Percentiles rank a stretch among this genome's conserved stretches.
Evolutionary conservation across 495 filamentous ascomycete species (phyloP).

Genomic region (Daldinia concentrica): DNA sequence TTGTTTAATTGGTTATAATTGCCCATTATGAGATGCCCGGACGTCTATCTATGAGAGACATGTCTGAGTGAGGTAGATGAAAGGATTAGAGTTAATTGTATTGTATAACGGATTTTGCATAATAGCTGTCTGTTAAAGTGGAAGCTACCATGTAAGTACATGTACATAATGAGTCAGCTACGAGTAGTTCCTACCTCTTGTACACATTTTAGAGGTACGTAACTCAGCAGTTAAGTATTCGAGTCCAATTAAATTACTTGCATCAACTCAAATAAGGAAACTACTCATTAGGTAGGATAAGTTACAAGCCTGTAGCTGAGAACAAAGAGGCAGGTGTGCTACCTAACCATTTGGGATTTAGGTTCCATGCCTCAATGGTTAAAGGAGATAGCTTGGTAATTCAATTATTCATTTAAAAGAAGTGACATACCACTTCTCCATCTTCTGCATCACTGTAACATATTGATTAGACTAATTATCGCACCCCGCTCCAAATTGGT

Average conservation of each 20-base stretch:
- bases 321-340: neutral
- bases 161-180: neutral
- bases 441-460: slow-evolving; percentile 5
- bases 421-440: slow-evolving; percentile 2
- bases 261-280: neutral
- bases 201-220: neutral
- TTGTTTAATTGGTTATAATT: neutral
- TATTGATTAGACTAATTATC: slow-evolving; percentile 27
- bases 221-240: neutral
- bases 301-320: neutral
- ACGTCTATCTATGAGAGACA: neutral
- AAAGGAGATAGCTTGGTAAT: neutral
- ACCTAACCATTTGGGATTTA: neutral
- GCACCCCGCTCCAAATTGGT: slow-evolving; percentile 23
- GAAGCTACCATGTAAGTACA: neutral
- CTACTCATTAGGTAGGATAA: neutral
- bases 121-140: neutral
- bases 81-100: neutral
- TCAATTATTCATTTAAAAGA: slow-evolving; percentile 24
- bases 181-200: neutral
- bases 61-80: neutral
- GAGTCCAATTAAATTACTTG: neutral
- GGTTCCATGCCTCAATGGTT: no score
- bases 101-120: neutral
- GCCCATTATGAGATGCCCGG: neutral